Conservation (phyloP, 306 rosid genomes). For the Acacia crassicarpa region DNA sequence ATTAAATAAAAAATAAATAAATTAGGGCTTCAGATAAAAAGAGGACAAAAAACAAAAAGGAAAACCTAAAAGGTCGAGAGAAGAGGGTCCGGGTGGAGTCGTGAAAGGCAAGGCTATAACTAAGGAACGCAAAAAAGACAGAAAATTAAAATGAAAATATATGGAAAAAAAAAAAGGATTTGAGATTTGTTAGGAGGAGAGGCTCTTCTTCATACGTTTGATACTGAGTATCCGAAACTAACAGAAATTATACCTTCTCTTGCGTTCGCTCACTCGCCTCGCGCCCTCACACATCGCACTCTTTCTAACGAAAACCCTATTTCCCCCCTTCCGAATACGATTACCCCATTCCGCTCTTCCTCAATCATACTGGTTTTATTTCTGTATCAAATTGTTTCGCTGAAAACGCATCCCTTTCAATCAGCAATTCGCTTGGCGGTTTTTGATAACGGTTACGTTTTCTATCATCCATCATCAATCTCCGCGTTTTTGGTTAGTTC, state of each 20-base stretch:
- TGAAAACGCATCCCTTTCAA: neutral
- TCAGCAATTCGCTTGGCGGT: slow-evolving; percentile 38
- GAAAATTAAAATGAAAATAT: neutral
- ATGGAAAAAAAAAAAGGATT: neutral
- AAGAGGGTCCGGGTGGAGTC: neutral
- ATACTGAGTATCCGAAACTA: slow-evolving; percentile 59
- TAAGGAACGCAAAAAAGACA: neutral
- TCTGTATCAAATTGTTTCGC: neutral
- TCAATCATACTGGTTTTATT: slow-evolving; percentile 6
- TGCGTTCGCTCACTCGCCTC: slow-evolving; percentile 30
- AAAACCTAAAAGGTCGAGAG: neutral
- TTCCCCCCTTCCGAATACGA: slow-evolving; percentile 23
- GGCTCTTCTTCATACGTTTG: slow-evolving; percentile 59
- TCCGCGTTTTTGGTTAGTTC: slow-evolving; percentile 66
- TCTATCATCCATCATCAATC: slow-evolving; percentile 37
- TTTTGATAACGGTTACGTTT: slow-evolving; percentile 57
- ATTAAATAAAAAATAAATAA: neutral
- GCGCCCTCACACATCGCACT: slow-evolving; percentile 39
- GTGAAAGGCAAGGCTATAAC: slow-evolving; percentile 7
- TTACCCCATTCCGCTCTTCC: slow-evolving; percentile 42
- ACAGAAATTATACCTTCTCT: slow-evolving; percentile 51
- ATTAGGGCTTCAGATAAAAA: neutral
- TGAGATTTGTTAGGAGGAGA: slow-evolving; percentile 18
- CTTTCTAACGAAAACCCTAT: slow-evolving; percentile 56
- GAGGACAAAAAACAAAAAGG: neutral